phyloP scores from a whole-genome alignment of 2,329 filamentous ascomycete species.

The Colletotrichum chrysophilum region DNA sequence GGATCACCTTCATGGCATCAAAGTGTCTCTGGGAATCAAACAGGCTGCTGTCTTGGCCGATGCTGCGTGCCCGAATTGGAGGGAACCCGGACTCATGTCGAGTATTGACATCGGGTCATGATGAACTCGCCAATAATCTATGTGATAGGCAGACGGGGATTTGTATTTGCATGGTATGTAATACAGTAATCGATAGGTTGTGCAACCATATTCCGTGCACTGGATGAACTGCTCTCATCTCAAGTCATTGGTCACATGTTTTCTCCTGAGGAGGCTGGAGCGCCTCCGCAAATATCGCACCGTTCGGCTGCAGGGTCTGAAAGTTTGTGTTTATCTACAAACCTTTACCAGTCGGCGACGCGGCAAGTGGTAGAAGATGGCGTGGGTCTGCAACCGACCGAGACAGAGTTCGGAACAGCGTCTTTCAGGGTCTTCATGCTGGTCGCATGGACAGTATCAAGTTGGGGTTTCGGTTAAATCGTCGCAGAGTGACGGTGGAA shows the following conservation, averaged over 20 bases:
- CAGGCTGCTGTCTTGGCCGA: constrained; percentile 24
- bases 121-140: neutral
- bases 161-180: neutral
- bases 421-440: neutral
- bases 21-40: constrained; percentile 20
- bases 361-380: neutral
- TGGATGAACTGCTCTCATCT: neutral
- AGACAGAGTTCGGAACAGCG: neutral
- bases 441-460: neutral
- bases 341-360: neutral
- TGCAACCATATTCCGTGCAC: neutral
- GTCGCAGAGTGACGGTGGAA: neutral
- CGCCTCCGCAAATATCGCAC: neutral
- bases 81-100: neutral
- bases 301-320: neutral
- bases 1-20: constrained; percentile 20
- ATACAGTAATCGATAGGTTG: neutral
- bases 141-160: neutral
- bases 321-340: neutral
- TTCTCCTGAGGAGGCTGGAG: neutral
- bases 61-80: neutral
- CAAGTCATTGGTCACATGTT: neutral
- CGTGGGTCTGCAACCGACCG: neutral
- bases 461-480: neutral
- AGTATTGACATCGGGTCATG: neutral